phyloP scores from a whole-genome alignment of 2,329 filamentous ascomycete genomes.

The Onygenales sp. region DNA sequence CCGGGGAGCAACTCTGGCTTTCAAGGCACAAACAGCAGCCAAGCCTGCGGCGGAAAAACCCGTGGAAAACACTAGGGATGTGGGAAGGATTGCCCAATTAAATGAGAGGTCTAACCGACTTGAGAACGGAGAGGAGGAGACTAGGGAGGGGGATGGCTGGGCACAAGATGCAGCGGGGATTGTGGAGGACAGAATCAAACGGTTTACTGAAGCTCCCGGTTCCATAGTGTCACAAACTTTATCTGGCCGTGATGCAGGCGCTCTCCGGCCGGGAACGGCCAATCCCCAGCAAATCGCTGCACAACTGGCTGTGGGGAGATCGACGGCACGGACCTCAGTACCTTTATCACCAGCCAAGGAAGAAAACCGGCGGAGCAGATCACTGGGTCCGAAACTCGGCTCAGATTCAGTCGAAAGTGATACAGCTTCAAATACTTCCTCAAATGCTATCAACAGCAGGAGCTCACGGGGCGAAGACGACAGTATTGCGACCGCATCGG shows the following conservation, averaged over 20 bases:
- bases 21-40: constrained; percentile 17
- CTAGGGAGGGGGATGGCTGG: constrained; percentile 14
- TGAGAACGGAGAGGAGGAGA: neutral
- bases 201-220: constrained; percentile 19
- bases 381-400: neutral
- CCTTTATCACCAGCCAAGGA: neutral
- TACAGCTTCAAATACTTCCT: neutral
- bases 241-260: constrained; percentile 10
- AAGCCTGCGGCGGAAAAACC: constrained; percentile 11
- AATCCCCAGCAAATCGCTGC: constrained; percentile 26
- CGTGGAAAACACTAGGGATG: constrained; percentile 12
- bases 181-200: constrained; percentile 30
- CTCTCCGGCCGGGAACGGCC: constrained; percentile 11
- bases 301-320: constrained; percentile 24
- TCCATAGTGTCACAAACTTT: constrained; percentile 6
- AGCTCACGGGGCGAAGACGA: neutral
- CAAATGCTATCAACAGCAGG: neutral
- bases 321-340: constrained; percentile 3
- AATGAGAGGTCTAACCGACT: constrained; percentile 3
- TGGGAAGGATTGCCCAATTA: constrained; percentile 14
- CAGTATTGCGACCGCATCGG: neutral
- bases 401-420: neutral
- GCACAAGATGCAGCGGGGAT: constrained; percentile 23
- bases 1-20: constrained; percentile 29
- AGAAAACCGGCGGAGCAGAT: neutral